Percentiles rank a stretch among this genome's conserved stretches.
phyloP scores from a whole-genome alignment of 371 early-diverging fungal species.

The Mortierella sp. region DNA sequence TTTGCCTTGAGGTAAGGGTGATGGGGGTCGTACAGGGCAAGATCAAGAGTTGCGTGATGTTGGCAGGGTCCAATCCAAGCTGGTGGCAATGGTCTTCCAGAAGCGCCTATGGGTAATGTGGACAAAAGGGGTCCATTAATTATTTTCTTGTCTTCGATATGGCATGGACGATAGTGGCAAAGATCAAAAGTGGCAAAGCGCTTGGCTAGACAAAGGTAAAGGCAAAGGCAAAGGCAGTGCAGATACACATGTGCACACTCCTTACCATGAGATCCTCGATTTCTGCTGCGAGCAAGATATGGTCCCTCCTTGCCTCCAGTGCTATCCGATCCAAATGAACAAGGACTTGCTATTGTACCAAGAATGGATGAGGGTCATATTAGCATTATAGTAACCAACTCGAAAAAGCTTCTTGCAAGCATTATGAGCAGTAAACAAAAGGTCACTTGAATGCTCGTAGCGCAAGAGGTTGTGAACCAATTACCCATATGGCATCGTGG shows the following conservation, averaged over 20 bases:
- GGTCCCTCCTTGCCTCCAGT: constrained; percentile 36
- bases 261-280: constrained; percentile 64
- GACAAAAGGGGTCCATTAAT: neutral
- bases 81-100: constrained; percentile 27
- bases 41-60: constrained; percentile 39
- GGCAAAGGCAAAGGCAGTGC: neutral
- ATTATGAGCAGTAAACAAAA: neutral
- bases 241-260: neutral
- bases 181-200: constrained; percentile 7
- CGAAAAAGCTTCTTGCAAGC: neutral
- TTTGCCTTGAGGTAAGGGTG: constrained; percentile 38
- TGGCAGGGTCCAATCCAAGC: constrained; percentile 46
- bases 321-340: constrained; percentile 41
- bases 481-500: constrained; percentile 46
- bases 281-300: constrained; percentile 57
- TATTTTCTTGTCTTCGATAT: neutral
- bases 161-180: neutral
- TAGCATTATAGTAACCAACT: neutral
- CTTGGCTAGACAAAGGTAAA: neutral
- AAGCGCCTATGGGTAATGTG: constrained; percentile 4
- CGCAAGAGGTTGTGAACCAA: neutral
- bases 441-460: neutral
- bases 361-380: neutral
- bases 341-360: constrained; percentile 37
- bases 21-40: constrained; percentile 38